Base-by-base conservation (phyloP, 139 green algal genomes). In the Chlamydomonas sp. region DNA sequence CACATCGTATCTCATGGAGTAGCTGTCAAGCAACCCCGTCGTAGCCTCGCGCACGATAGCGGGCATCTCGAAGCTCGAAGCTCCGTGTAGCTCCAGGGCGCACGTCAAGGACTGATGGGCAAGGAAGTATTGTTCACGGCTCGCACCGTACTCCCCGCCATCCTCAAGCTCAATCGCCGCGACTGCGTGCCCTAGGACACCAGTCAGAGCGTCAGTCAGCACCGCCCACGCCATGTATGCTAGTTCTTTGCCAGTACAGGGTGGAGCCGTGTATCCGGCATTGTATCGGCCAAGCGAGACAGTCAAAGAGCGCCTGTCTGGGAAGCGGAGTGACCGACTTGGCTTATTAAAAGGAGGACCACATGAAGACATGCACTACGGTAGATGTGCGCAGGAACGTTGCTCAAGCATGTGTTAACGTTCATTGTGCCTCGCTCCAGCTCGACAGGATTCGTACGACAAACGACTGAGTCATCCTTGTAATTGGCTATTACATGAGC, bases 81-180 rank as follows among this genome's bases (percentile, higher is more conserved):
- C 58, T 61, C 57, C 63, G 74, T 83, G 61, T 64, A 62, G 7
- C n/a, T 92, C 89, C 59, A 90, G 58, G 0, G 86, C 49, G 76
- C 79, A 92, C 3, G 69, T 79, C 16, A 90, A 74, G 20, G 83
- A 17, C 0, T 2, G 58, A 9, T 62, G 68, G 49, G 85, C 85
- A 16, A 16, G 84, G 31, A 77, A 77, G 64, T 88, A 89, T 0
- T 58, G 57, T 7, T 84, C 59, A 4, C 75, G 8, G 1, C 80
- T 81, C n/a, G 66, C 14, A 7, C 3, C 16, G 0, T 12, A 12
- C 17, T 86, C 72, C 1, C 63, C 59, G 6, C 63, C 62, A 6
- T 90, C 66, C 59, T 90, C 89, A 4, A 82, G 68, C 61, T 92
- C 76, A 20, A 90, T 71, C 16, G 85, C 89, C 1, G 58, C 72